phyloP scores from a whole-genome alignment of 139 green algal species.

The Chlamydomonas sp. region DNA sequence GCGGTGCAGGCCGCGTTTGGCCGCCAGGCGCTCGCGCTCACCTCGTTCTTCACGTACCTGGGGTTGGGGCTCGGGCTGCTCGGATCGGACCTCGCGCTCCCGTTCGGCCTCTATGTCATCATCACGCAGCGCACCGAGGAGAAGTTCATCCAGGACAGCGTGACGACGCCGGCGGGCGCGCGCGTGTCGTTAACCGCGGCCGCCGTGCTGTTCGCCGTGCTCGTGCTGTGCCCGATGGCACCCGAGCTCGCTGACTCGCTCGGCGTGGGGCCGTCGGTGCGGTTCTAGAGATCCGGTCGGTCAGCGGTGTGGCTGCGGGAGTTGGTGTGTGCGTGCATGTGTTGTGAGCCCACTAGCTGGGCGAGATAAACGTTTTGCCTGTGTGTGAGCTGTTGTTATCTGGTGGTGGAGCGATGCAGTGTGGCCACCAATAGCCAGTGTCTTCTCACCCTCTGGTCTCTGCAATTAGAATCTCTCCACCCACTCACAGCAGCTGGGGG shows the following conservation, averaged over 20 bases:
- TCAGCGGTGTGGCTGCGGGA: no score
- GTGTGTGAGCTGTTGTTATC: no score
- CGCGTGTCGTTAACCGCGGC: constrained; percentile 35
- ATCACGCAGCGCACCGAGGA: constrained; percentile 38
- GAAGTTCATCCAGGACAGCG: constrained; percentile 45
- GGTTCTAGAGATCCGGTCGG: no score
- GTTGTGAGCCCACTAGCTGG: no score
- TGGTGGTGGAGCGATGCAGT: no score
- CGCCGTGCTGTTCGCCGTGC: constrained; percentile 47
- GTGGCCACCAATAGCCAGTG: no score
- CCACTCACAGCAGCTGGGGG: no score
- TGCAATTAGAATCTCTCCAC: no score
- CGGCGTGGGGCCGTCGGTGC: constrained; percentile 20
- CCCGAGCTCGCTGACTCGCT: constrained; percentile 37
- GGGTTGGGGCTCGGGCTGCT: constrained; percentile 19
- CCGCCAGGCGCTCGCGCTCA: constrained; percentile 48
- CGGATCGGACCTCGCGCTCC: constrained; percentile 47
- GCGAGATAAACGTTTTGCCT: no score
- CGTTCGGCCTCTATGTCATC: constrained; percentile 82
- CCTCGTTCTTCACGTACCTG: constrained; percentile 66
- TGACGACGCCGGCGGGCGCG: constrained; percentile 31
- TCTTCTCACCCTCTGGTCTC: no score
- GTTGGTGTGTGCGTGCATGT: no score
- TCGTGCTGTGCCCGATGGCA: constrained; percentile 65
- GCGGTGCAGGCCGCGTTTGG: constrained; percentile 39